Percentiles rank a stretch among this genome's conserved stretches.
Evolutionary conservation across 2,329 filamentous ascomycete species (phyloP).

Genomic region (Cladophialophora chaetospira): DNA sequence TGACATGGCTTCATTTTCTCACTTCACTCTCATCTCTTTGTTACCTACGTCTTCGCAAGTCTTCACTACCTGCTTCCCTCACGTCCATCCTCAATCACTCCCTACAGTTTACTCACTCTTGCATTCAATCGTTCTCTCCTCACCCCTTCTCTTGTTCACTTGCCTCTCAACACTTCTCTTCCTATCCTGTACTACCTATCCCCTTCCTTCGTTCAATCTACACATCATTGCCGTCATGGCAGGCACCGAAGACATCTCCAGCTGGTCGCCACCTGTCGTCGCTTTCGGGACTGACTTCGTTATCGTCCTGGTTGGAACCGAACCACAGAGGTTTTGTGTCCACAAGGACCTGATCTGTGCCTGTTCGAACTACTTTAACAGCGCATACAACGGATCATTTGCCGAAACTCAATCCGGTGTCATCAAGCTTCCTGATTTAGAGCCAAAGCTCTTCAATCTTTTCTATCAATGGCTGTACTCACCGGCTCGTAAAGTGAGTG

Average conservation of each 20-base stretch:
- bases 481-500: neutral
- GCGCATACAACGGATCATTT: neutral
- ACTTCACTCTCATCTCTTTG: neutral
- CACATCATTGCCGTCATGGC: neutral
- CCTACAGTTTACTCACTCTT: too few relatives aligned
- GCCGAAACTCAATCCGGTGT: neutral
- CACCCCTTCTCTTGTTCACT: neutral
- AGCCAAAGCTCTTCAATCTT: neutral
- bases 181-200: too few relatives aligned
- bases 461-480: constrained; percentile 1
- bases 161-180: neutral
- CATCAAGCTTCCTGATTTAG: neutral
- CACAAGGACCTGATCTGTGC: neutral
- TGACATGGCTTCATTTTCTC: neutral
- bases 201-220: too few relatives aligned
- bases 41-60: neutral
- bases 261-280: neutral
- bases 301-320: neutral
- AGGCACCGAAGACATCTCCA: neutral
- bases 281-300: neutral
- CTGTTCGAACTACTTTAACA: neutral
- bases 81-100: too few relatives aligned
- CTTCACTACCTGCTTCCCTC: neutral
- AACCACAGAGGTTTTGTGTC: neutral
- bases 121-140: neutral